Percentiles rank a stretch among this genome's conserved stretches.
phyloP scores from a whole-genome alignment of 2,329 filamentous ascomycete species.

The Aspergillus cejpii region DNA sequence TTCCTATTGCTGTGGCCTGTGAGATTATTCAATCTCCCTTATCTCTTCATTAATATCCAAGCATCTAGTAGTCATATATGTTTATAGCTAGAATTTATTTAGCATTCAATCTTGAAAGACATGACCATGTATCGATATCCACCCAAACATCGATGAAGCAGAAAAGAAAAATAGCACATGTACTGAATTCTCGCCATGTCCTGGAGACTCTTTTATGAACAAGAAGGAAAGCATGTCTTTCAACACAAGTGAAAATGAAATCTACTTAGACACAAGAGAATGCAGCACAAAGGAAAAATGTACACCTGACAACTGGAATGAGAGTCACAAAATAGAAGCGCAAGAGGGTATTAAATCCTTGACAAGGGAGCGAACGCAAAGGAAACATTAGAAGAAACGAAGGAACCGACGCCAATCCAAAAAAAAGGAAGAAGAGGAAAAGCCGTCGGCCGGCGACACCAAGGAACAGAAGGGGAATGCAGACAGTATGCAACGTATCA shows the following conservation, averaged over 20 bases:
- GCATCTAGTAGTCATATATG: not conserved
- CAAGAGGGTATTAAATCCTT: not conserved
- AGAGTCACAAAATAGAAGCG: constrained; percentile 5
- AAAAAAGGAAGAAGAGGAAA: constrained; percentile 8
- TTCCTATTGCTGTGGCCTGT: not conserved
- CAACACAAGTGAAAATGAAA: not conserved
- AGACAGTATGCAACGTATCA: constrained; percentile 7
- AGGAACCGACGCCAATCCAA: constrained; percentile 5
- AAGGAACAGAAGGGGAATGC: constrained; percentile 14
- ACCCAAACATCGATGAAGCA: too few species aligned
- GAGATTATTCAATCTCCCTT: not conserved
- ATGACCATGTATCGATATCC: too few species aligned
- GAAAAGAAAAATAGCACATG: too few species aligned
- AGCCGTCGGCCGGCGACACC: constrained; percentile 28
- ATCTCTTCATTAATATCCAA: not conserved
- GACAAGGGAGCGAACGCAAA: constrained; percentile 1
- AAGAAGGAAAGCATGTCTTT: not conserved
- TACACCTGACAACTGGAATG: not conserved
- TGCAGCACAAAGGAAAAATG: constrained; percentile 1
- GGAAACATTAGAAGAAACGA: constrained; percentile 11
- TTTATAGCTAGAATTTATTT: too few species aligned
- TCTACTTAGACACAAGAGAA: not conserved
- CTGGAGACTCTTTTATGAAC: too few species aligned
- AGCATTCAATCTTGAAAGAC: too few species aligned
- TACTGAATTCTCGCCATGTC: too few species aligned